Conservation (phyloP, 1,284 basidiomycete species). For the Puccinia horiana region DNA sequence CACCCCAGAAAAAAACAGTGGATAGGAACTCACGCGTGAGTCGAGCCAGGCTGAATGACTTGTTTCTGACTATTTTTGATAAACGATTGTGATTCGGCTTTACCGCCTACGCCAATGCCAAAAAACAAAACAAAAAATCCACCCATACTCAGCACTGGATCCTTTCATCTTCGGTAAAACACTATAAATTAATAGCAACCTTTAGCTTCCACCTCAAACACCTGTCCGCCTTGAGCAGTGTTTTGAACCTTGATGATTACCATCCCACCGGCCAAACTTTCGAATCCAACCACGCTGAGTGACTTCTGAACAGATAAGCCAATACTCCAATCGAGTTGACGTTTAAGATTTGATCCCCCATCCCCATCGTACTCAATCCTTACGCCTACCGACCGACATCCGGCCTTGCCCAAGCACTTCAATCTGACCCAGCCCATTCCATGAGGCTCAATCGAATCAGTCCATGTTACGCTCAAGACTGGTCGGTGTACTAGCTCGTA, state of each 20-base stretch:
- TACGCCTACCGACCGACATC: background rate
- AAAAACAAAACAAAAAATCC: background rate
- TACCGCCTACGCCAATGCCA: background rate
- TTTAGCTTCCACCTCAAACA: constrained; percentile 30
- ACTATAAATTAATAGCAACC: background rate
- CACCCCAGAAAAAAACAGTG: background rate
- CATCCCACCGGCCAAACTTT: background rate
- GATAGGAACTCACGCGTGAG: constrained; percentile 5
- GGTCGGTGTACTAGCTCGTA: constrained; percentile 28
- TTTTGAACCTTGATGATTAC: constrained; percentile 27
- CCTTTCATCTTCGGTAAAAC: background rate
- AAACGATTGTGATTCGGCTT: background rate
- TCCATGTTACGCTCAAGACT: constrained; percentile 1
- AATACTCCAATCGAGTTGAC: constrained; percentile 15
- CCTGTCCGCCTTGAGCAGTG: background rate
- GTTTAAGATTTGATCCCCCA: constrained; percentile 9
- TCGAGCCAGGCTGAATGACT: constrained; percentile 21
- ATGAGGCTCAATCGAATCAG: background rate
- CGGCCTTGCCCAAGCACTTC: constrained; percentile 27
- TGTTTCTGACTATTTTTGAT: constrained; percentile 19
- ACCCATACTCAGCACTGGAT: background rate
- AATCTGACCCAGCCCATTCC: constrained; percentile 12
- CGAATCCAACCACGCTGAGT: constrained; percentile 19
- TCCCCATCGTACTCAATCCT: constrained; percentile 21
- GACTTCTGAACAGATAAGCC: constrained; percentile 23